Base-by-base conservation (phyloP, 176 grass and related monocot genomes). In the Rhynchospora tenuis region DNA sequence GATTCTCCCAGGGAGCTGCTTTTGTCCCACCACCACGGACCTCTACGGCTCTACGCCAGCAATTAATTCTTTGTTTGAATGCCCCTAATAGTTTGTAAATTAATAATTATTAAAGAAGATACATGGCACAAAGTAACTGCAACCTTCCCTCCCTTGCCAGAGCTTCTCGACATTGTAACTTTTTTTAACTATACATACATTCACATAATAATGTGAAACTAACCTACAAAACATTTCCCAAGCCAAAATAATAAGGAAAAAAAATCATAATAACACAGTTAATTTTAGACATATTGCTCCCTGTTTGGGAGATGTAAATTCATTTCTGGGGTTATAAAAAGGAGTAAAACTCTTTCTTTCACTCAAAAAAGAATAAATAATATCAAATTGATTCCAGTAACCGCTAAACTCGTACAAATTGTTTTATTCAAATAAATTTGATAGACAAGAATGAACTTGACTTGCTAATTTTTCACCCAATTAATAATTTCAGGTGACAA, bases 401-500 rank as follows among this genome's bases (percentile, higher is more conserved):
- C 4, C 27, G 4, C 63, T 27, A 31, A 33, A 28, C 5, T 66
- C 11, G 20, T 24, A n/a, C n/a, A 12, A 47, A 48, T 14, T 73
- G 5, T 17, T 33, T 9, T 12, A 48, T 19, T 13, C 48, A 2
- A 72, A 47, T 48, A 48, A 48, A 48, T 72, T 22, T 19, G 47
- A 6, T 72, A 72, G 63, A 71, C 19, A 45, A 46, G 67, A 19
- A 23, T 23, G 43, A 72, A 46, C 7, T 46, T 72, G 68, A 47
- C 16, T 50, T 50, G 1, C 7, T 69, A 7, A 38, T 42, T 69
- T 73, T 73, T 63, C 19, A 62, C 27, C 27, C 6, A 3, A 45
- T 61, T 64, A 15, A 47, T 63, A 81, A 58, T 45, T 63, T 23
- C 42, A 88, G 87, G 44, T 15, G 82, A 73, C 17, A 80, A 84